Percentiles rank a stretch among this genome's conserved stretches.
Evolutionary conservation across 139 green algal species (phyloP).

Genomic region (Eudorina sp.): DNA sequence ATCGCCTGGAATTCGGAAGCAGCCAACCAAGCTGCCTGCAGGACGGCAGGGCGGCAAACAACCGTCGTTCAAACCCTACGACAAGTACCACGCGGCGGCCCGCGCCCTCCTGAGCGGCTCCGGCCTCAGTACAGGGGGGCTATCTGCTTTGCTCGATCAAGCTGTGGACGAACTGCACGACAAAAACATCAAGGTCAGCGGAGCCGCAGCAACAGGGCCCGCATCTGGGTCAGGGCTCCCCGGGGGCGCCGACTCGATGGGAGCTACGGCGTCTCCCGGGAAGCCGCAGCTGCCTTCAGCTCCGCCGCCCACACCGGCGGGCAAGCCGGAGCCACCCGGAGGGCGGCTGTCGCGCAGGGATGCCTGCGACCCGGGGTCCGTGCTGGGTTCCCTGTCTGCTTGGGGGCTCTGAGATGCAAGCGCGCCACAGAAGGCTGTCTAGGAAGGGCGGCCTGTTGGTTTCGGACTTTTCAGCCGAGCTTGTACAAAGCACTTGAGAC

Average conservation of each 20-base stretch:
- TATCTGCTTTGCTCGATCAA: conserved; percentile 9
- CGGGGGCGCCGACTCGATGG: too few species aligned
- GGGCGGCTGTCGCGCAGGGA: background rate
- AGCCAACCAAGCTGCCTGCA: background rate
- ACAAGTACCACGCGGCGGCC: background rate
- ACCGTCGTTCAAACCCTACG: background rate
- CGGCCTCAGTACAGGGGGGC: background rate
- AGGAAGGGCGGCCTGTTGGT: too few species aligned
- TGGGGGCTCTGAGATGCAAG: conserved; percentile 38
- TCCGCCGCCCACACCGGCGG: conserved; percentile 5
- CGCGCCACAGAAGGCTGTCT: too few species aligned
- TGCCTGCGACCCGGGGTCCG: background rate
- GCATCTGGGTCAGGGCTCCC: too few species aligned
- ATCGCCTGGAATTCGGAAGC: background rate
- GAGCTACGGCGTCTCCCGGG: background rate
- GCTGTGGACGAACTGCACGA: conserved; percentile 10
- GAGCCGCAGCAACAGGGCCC: background rate
- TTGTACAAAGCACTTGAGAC: too few species aligned
- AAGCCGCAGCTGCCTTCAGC: background rate
- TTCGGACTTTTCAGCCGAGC: too few species aligned
- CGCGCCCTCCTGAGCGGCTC: background rate
- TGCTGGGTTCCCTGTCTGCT: conserved; percentile 24
- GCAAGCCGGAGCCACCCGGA: background rate
- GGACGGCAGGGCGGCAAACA: background rate
- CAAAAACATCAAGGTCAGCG: background rate